Evolutionary conservation across 345 rosid species (phyloP), one percentile per base, ranked within the genome.

Genomic region (Cardamine occulta): DNA sequence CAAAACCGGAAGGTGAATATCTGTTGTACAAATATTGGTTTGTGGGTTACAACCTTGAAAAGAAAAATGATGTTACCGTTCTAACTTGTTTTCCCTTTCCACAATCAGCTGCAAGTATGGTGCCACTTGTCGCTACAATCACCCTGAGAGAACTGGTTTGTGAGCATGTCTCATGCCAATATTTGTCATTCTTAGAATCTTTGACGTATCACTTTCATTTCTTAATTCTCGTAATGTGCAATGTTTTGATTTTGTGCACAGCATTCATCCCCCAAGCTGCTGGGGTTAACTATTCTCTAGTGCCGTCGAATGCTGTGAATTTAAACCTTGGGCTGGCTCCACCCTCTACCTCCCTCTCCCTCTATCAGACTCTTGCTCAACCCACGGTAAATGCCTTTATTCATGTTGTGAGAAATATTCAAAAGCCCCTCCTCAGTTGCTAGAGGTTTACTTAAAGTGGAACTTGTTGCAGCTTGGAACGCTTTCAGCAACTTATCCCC

Each of bases 81-180:
- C 57, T 24, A 42, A 53, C 56, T 60, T 45, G 61, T 59, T 80
- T 74, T 26, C 34, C 47, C 26, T 62, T 75, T 80, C 63, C 77
- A 49, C 34, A 42, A 59, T 70, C 81, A 93, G 96, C 84, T 93
- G 98, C 88, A 93, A 93, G 84, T 93, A 93, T 76, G 96, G 98
- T 45, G 80, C 91, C 76, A 86, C 85, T 70, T 93, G 98, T 75
- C 96, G 93, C 63, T 91, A 91, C 88, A 93, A 86, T 86, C 98
- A 93, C 79, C 98, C 98, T 76, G 96, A 93, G 76, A 78, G 97
- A 80, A 87, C 79, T 74, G 95, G 98, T 79, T 45, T 28, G 81
- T 89, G 86, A 56, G 79, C 70, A 31, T 28, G 58, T 34, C 12
- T 42, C 65, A 47, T 70, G 61, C 59, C 51, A 17, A 28, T 35